Evolutionary conservation across 257 asterid species (phyloP), one percentile per base, ranked within the genome.

Genomic region (Paraleonurus japonicus): DNA sequence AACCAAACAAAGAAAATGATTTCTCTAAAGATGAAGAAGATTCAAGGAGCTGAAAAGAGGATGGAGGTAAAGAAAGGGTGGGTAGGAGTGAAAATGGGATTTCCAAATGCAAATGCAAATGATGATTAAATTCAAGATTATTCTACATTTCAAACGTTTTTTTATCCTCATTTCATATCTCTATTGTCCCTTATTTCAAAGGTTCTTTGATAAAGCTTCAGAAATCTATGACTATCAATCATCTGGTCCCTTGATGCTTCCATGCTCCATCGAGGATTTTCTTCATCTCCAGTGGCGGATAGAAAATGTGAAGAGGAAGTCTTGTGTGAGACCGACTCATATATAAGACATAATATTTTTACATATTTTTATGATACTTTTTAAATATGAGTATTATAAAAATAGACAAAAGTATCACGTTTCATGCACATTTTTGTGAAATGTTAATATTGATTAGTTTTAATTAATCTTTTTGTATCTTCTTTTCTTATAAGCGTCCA

Each of bases 11-110:
- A 16, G 11, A 48, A n/a, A 27, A 33, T 33, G 11, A 33, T 33
- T 53, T 9, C 5, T 53, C 5, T 0, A 19, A 11, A 39, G 5
- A 68, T 32, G 64, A n/a, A n/a, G n/a, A n/a, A 24, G 41, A 7
- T 35, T 1, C 30, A 27, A 27, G 30, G 30, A 32, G 22, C 3
- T 20, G 70, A 17, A 39, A 75, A 75, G 64, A 35, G 33, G 60
- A 67, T 24, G 75, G 68, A 39, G 41, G 8, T 35, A 72, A 76
- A 61, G 68, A 75, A 75, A 69, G 75, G 75, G 15, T 81, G 82
- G 54, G 66, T 77, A 1, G 80, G 71, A 15, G 76, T 81, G 59
- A 75, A 71, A 43, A 82, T 77, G 7, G 78, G 85, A 24, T 27
- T 75, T 71, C 12, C 12, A 35, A 35, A 35, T 35, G 70, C 66